Evolutionary conservation across 441 rosid species (phyloP), one percentile per base, ranked within the genome.

Genomic region (Viola pubescens): DNA sequence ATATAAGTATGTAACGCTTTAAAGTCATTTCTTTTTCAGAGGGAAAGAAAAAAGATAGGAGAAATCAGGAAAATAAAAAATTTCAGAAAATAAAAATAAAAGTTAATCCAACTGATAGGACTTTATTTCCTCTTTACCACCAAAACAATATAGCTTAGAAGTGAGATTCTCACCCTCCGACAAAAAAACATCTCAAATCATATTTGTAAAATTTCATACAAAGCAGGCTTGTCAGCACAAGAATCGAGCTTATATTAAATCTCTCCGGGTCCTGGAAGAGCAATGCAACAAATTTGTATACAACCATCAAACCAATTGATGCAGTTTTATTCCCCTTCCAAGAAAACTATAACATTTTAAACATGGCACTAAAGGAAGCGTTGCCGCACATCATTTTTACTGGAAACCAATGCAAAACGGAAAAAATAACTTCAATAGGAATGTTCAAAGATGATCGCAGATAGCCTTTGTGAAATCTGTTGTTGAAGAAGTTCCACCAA

Each of bases 401-500:
- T 26, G 12, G 48, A 58, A 61, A 8, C 52, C 52, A 54, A 56
- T 4, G 54, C 38, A 41, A 50, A 49, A 58, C 14, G 5, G 34
- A 26, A 26, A 26, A 26, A 26, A 63, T 43, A 68, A 40, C 67
- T 45, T 59, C 43, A 9, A 47, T 9, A 56, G 10, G 63, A 49
- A 61, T 55, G 42, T 75, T 81, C 69, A 86, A 62, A 89, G 89
- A 65, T 80, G 85, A 65, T 80, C 81, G 7, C 87, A 79, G 44
- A 94, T 94, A 7, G 96, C 97, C 58, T 83, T 82, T 0, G 99
- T 94, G 69, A 94, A 94, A 3, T 94, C 96, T 0, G 96, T 66
- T 11, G 95, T 94, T 4, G 89, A 67, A 19, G 94, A 72, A 9
- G 62, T 37, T 62, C 96, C 99, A 10, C 96, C 99, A 3, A 90